Evolutionary conservation across 352 stramenopile species (phyloP), one percentile per base, ranked within the genome.

Genomic region (Phytophthora megakarya): DNA sequence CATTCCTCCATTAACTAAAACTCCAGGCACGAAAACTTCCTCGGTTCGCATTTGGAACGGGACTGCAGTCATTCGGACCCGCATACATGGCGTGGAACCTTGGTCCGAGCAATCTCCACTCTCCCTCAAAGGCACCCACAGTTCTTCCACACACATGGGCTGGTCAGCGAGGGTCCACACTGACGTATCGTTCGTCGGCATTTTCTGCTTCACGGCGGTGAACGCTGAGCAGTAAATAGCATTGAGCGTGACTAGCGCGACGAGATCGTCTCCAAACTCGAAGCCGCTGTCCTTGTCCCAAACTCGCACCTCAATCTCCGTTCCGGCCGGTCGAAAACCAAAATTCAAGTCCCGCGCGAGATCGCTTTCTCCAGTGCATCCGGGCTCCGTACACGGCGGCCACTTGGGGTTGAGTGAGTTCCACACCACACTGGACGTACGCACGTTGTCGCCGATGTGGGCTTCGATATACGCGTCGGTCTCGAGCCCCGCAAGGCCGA

Each of bases 181-280:
- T 13, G 84, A 93, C 46, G 86, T 74, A 12, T 92, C 76, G 16
- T 75, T 75, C 51, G 69, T 82, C 5, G 69, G 58, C 1, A 86
- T 50, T 7, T 58, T 67, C 40, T 93, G 84, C 35, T 59, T 75
- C 21, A 68, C 30, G 0, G 81, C 84, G 1, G 80, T 79, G 48
- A 92, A 93, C 0, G 68, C 70, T 4, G 88, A 95, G 67, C 88
- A 96, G 58, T 92, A 93, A 43, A 95, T 93, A 15, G 86, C 73
- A 42, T 93, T 79, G 12, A 93, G 52, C 3, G 70, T 90, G 32
- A 92, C 70, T 42, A 83, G 65, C 2, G 75, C 81, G 40, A 96
- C 84, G 10, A 96, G 62, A 61, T 97, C 89, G 53, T 97, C 86
- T 9, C 63, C 84, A 44, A 96, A 97, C 61, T 97, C 90, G 2